phyloP scores from a whole-genome alignment of 106 monocot species.

The Vanilla planifolia region DNA sequence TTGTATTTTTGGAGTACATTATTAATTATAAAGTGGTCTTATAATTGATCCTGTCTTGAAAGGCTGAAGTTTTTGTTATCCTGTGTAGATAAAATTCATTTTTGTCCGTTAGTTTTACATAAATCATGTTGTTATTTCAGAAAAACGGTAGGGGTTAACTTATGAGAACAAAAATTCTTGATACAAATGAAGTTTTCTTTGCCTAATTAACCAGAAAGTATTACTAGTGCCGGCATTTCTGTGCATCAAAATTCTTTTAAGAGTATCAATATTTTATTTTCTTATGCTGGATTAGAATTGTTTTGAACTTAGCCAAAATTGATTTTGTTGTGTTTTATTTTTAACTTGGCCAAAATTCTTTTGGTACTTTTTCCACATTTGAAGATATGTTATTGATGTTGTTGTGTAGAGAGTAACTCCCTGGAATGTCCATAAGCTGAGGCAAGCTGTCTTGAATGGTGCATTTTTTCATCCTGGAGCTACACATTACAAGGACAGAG shows the following conservation, averaged over 20 bases:
- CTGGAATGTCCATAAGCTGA: conserved; percentile 73
- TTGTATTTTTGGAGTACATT: not conserved
- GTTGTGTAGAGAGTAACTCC: conserved; percentile 87
- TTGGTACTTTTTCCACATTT: not conserved
- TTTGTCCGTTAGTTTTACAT: not conserved
- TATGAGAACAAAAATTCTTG: no score
- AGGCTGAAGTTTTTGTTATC: not conserved
- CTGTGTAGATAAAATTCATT: no score
- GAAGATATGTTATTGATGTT: conserved; percentile 9
- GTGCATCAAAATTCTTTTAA: no score
- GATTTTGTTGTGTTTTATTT: no score
- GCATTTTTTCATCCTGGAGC: conserved; percentile 81
- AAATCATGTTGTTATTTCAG: not conserved
- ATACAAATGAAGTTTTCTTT: no score
- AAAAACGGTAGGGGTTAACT: not conserved
- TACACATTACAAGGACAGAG: conserved; percentile 71
- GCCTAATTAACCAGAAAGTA: no score
- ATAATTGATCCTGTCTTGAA: not conserved
- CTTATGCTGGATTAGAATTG: no score
- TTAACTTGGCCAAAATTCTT: no score
- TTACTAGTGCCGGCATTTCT: no score
- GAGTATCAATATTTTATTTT: no score
- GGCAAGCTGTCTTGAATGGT: conserved; percentile 69
- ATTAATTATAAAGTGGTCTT: not conserved
- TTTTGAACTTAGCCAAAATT: no score